These are phyloP conservation scores for Herpomyces periplanetae DNA, from an alignment of 2,329 filamentous ascomycete species.

Conservation along the genomic window DNA sequence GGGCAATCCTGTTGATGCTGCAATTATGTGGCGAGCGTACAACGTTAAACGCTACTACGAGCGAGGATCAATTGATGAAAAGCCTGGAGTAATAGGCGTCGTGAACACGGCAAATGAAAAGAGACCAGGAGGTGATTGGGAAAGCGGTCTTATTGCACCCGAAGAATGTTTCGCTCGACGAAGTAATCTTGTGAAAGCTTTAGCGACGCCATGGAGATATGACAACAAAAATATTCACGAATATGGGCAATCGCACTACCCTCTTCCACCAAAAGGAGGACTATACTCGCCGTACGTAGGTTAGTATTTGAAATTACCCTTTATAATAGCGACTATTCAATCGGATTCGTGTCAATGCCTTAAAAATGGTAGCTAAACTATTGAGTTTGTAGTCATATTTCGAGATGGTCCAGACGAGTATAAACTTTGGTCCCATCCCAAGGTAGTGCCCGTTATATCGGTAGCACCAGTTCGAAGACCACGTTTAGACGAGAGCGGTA, in stretches of 20 bases:
- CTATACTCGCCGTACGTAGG: constrained; percentile 27
- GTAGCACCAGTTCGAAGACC: constrained; percentile 30
- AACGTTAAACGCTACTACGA: constrained; percentile 5
- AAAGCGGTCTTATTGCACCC: constrained; percentile 19
- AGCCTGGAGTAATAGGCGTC: constrained; percentile 15
- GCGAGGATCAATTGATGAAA: constrained; percentile 6
- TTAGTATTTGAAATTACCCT: too few species aligned
- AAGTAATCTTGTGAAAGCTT: constrained; percentile 27
- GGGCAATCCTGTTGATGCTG: constrained; percentile 12
- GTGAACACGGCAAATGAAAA: constrained; percentile 38
- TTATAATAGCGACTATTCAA: not conserved
- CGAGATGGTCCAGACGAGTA: constrained; percentile 24
- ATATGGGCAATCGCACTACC: constrained; percentile 19
- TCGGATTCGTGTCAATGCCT: constrained; percentile 1
- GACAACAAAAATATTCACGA: constrained; percentile 10
- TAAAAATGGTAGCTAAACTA: too few species aligned
- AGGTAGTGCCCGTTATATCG: constrained; percentile 25
- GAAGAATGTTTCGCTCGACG: constrained; percentile 34
- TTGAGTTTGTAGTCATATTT: constrained; percentile 27
- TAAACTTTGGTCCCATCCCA: constrained; percentile 14
- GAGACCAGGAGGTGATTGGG: constrained; percentile 40
- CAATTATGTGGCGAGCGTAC: constrained; percentile 16
- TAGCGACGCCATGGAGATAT: constrained; percentile 21
- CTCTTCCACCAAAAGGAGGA: constrained; percentile 25
- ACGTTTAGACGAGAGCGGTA: constrained; percentile 24